phyloP scores from a whole-genome alignment of 768 basidiomycete species.

The Tulasnella sp. region DNA sequence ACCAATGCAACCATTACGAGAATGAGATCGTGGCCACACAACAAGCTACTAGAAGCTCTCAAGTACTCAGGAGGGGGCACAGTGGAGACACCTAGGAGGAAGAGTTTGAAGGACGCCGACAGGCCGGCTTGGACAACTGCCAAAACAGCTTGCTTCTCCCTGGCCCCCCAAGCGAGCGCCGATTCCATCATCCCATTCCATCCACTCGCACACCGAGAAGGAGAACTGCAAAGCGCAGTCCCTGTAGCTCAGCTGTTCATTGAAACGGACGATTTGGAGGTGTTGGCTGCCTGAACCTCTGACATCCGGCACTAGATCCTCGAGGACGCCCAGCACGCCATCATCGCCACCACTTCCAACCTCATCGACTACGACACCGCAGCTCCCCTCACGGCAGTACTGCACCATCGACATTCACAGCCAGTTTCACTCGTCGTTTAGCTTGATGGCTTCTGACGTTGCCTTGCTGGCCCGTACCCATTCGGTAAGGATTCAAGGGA shows the following conservation, averaged over 20 bases:
- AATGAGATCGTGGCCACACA: no score
- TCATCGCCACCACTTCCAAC: neutral
- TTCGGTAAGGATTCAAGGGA: conserved; percentile 50
- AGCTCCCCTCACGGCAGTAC: conserved; percentile 19
- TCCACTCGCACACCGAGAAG: neutral
- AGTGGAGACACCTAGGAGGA: no score
- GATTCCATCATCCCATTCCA: neutral
- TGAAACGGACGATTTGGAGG: neutral
- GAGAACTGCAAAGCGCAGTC: neutral
- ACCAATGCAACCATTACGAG: no score
- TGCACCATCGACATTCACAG: conserved; percentile 15
- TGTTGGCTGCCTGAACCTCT: neutral
- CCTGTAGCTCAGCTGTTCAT: no score
- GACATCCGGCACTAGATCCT: neutral
- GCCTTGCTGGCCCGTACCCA: conserved; percentile 94
- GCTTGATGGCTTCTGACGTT: conserved; percentile 61
- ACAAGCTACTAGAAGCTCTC: no score
- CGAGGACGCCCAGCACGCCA: neutral
- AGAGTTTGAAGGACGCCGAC: no score
- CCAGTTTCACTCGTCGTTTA: conserved; percentile 40
- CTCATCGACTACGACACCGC: neutral
- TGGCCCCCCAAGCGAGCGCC: neutral
- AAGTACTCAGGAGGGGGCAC: no score
- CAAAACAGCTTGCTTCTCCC: no score
- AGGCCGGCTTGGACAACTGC: no score